These are phyloP conservation scores for Ricinus communis DNA, from an alignment of 345 rosid species.

Conservation along the genomic window DNA sequence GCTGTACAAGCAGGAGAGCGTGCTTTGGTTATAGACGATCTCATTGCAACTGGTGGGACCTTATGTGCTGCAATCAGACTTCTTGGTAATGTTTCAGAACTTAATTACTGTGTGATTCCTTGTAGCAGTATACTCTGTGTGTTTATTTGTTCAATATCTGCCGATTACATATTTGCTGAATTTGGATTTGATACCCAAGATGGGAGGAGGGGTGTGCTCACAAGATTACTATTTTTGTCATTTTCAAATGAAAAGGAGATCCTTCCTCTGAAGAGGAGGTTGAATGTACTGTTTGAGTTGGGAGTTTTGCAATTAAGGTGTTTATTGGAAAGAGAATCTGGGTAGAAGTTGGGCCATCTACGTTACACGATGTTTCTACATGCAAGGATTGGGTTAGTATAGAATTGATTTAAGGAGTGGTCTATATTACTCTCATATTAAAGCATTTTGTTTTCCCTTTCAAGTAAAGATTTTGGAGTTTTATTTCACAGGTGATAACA, in stretches of 20 bases:
- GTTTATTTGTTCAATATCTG: slow-evolving; percentile 8
- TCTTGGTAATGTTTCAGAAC: slow-evolving; percentile 53
- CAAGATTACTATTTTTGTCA: background rate
- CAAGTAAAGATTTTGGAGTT: background rate
- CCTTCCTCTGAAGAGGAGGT: background rate
- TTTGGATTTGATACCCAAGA: background rate
- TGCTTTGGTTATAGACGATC: slow-evolving; percentile 85
- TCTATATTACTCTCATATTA: too few species aligned
- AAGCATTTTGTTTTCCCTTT: background rate
- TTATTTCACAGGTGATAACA: background rate
- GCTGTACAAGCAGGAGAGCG: slow-evolving; percentile 90
- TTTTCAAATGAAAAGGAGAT: background rate
- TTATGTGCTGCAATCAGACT: slow-evolving; percentile 87
- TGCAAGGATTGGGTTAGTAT: too few species aligned
- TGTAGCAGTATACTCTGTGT: background rate
- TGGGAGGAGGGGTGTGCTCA: too few species aligned
- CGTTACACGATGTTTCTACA: background rate
- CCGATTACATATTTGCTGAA: background rate
- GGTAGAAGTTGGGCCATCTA: background rate
- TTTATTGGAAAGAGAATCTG: background rate
- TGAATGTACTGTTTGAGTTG: background rate
- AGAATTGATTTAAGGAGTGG: too few species aligned
- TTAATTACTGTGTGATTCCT: slow-evolving; percentile 8
- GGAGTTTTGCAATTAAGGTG: background rate
- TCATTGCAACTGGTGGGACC: slow-evolving; percentile 97